Conservation (phyloP, 1,284 basidiomycete genomes). For the Tylopilus sp. region DNA sequence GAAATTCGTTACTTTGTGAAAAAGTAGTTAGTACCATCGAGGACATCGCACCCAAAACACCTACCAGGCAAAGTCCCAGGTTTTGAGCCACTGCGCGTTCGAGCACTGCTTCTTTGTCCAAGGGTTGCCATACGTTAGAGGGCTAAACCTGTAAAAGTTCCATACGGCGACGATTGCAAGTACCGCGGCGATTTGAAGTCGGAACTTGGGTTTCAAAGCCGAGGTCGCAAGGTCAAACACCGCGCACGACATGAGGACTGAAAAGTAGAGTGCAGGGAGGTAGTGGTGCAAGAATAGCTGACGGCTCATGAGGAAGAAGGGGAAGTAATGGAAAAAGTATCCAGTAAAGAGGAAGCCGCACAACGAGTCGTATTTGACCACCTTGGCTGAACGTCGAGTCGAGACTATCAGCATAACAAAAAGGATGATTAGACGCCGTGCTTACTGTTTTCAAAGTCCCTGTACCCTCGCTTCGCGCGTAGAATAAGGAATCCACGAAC, state of each 20-base stretch:
- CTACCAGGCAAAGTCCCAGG: slow-evolving; percentile 97
- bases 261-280: slow-evolving; percentile 95
- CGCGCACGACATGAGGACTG: slow-evolving; percentile 82
- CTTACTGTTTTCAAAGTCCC: slow-evolving; percentile 93
- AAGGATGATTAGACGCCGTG: slow-evolving; percentile 7
- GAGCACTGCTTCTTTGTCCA: slow-evolving; percentile 91
- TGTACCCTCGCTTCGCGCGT: slow-evolving; percentile 90
- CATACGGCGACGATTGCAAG: slow-evolving; percentile 81
- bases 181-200: slow-evolving; percentile 84
- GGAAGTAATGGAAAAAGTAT: slow-evolving; percentile 95
- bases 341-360: slow-evolving; percentile 94
- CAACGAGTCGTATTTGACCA: slow-evolving; percentile 92
- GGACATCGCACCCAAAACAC: slow-evolving; percentile 34
- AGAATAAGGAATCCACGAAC: slow-evolving; percentile 86
- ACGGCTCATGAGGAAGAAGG: slow-evolving; percentile 96
- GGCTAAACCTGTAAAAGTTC: slow-evolving; percentile 85
- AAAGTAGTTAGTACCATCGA: not conserved
- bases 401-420: not conserved
- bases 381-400: slow-evolving; percentile 66
- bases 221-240: slow-evolving; percentile 92
- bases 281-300: slow-evolving; percentile 99
- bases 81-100: slow-evolving; percentile 86
- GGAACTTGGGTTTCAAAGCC: slow-evolving; percentile 77
- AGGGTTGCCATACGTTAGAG: slow-evolving; percentile 85
- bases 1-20: slow-evolving; percentile 68